Base-by-base conservation (phyloP, 2,329 filamentous ascomycete species). In the Venturia asperata region DNA sequence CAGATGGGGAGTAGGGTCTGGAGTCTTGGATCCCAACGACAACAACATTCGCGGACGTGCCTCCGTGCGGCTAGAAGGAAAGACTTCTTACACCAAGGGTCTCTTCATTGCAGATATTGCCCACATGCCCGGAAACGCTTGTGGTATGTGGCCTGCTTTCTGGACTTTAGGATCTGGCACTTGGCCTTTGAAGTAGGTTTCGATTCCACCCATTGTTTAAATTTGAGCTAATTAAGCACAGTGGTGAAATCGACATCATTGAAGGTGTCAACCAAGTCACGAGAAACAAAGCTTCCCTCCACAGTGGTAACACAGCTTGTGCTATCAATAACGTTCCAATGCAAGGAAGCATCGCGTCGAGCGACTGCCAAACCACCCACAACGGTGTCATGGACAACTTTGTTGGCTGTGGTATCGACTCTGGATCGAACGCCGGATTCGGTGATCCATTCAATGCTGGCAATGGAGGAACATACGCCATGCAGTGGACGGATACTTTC, bases 121-220 rank as follows among this genome's bases (percentile, higher is more conserved):
- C 1, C 76, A 77, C 60, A 73, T 77, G 17, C 76, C 76, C 6
- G 75, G 74, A n/a, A 74, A 68, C 43, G 71, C 68, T 47, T 78
- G 76, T 62, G 76, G 76, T 17, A 69, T 71, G 3, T 78, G 76
- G 76, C 76, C 76, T 13, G 74, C 76, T 21, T 77, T 75, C 65
- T 76, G 75, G 75, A 74, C 74, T 70, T 68, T 76, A 27, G 75
- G 76, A 1, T 72, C 73, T 3, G 67, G 60, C 6, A 74, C 75
- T 66, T 77, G 76, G 76, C 76, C 76, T 10, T 72, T 72, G 62
- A 71, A 72, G 62, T 75, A 75, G 42, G 76, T 15, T 13, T 52
- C 9, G 7, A 21, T 6, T 21, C 6, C 1, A 24, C 21, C 7
- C 9, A 47, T 11, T 21, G 2, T n/a, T 5, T 3, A n/a, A 10